phyloP scores from a whole-genome alignment of 768 basidiomycete species.

The Boletellus emodensis region DNA sequence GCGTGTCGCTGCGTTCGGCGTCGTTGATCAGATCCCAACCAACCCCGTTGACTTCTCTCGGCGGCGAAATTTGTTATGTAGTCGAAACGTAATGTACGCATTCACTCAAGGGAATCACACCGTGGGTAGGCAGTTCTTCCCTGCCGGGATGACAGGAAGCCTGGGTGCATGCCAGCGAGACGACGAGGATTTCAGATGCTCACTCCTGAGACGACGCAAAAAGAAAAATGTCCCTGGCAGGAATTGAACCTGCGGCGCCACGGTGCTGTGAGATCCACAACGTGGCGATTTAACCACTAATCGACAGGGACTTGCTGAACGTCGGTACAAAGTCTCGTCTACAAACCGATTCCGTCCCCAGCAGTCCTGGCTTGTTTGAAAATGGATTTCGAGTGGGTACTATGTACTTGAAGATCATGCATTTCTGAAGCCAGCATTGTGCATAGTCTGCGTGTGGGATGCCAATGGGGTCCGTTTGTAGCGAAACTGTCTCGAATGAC shows the following conservation, averaged over 20 bases:
- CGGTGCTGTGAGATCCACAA: slow-evolving; percentile 35
- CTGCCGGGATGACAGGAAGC: too few species aligned
- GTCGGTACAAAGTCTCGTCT: too few species aligned
- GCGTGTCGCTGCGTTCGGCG: not conserved
- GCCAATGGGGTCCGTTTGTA: too few species aligned
- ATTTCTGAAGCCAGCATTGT: too few species aligned
- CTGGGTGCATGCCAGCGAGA: too few species aligned
- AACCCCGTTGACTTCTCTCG: not conserved
- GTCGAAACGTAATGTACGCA: not conserved
- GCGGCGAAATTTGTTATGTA: not conserved
- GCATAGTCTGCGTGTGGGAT: too few species aligned
- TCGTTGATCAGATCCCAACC: not conserved
- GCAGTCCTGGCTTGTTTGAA: too few species aligned
- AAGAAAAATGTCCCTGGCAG: slow-evolving; percentile 35
- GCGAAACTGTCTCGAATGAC: too few species aligned
- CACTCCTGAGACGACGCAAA: not conserved
- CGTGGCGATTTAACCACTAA: slow-evolving; percentile 43
- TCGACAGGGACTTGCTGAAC: slow-evolving; percentile 34
- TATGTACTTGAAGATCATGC: too few species aligned
- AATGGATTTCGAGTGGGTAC: too few species aligned
- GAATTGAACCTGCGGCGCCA: slow-evolving; percentile 39
- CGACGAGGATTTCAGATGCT: too few species aligned
- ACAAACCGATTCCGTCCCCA: too few species aligned
- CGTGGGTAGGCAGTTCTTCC: not conserved
- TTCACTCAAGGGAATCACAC: not conserved